Percentiles rank a stretch among this genome's conserved stretches.
Conservation (phyloP, 371 early-diverging fungal genomes). For the Cokeromyces recurvatus region DNA sequence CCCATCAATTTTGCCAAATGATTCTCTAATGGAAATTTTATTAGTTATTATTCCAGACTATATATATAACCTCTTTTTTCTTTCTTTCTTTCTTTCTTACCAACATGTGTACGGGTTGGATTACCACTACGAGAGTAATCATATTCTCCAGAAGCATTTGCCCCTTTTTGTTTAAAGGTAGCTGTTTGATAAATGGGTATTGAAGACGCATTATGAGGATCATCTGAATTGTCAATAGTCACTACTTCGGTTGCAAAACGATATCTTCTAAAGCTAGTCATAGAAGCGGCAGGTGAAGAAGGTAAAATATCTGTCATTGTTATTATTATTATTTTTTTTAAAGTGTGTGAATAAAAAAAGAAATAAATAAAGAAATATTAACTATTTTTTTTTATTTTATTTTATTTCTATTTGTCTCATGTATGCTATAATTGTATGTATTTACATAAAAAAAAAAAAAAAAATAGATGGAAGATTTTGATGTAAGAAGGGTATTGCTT, state of each 20-base stretch:
- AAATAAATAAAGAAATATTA: conserved; percentile 1
- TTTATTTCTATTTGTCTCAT: too few relatives aligned
- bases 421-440: too few relatives aligned
- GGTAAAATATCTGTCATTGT: conserved; percentile 25
- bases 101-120: conserved; percentile 84
- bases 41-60: not conserved
- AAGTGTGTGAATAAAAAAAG: conserved; percentile 3
- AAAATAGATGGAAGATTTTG: conserved; percentile 6
- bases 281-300: conserved; percentile 35
- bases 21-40: conserved; percentile 47
- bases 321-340: not conserved
- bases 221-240: conserved; percentile 72
- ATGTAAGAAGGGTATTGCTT: not conserved
- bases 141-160: conserved; percentile 82
- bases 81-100: conserved; percentile 50
- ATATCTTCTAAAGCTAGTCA: conserved; percentile 52
- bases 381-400: conserved; percentile 6
- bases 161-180: conserved; percentile 87
- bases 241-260: conserved; percentile 88
- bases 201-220: conserved; percentile 88
- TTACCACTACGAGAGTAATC: conserved; percentile 92
- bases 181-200: conserved; percentile 96
- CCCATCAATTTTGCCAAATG: conserved; percentile 86
- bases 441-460: conserved; percentile 2
- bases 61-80: too few relatives aligned